A percentile compares a stretch with the other conserved stretches of the same genome.
phyloP scores from a whole-genome alignment of 2,329 filamentous ascomycete genomes.

The Fusarium scirpi region DNA sequence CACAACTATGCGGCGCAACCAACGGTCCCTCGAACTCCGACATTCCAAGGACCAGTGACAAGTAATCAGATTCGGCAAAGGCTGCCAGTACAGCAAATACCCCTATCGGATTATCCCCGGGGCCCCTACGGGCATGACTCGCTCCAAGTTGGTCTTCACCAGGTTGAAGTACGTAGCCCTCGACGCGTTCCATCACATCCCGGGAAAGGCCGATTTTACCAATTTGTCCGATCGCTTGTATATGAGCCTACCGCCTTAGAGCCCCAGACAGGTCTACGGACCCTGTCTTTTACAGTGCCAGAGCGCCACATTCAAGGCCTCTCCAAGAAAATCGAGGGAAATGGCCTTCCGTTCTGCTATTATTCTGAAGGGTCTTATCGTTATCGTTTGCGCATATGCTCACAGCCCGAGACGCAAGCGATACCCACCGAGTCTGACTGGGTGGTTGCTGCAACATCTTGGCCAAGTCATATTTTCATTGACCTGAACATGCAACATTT shows the following conservation, averaged over 20 bases:
- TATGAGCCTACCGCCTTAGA: slow-evolving; percentile 58
- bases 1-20: slow-evolving; percentile 7
- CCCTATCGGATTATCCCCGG: slow-evolving; percentile 55
- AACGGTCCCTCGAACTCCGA: neutral
- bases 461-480: slow-evolving; percentile 79
- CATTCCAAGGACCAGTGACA: slow-evolving; percentile 12
- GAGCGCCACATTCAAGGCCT: slow-evolving; percentile 53
- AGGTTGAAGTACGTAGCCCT: slow-evolving; percentile 62
- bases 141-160: slow-evolving; percentile 59
- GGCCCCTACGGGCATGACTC: slow-evolving; percentile 57
- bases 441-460: slow-evolving; percentile 72
- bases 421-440: slow-evolving; percentile 65
- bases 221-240: slow-evolving; percentile 66
- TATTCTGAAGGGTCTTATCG: slow-evolving; percentile 67
- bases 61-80: neutral
- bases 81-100: slow-evolving; percentile 25
- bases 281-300: slow-evolving; percentile 61
- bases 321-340: slow-evolving; percentile 45
- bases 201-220: slow-evolving; percentile 61
- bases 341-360: slow-evolving; percentile 53
- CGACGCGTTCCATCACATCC: slow-evolving; percentile 52
- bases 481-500: slow-evolving; percentile 73
- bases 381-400: slow-evolving; percentile 77
- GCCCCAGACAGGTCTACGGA: slow-evolving; percentile 55
- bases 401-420: slow-evolving; percentile 26